Percentiles rank a stretch among this genome's conserved stretches.
phyloP scores from a whole-genome alignment of 768 basidiomycete species.

The Mrakia blollopis region DNA sequence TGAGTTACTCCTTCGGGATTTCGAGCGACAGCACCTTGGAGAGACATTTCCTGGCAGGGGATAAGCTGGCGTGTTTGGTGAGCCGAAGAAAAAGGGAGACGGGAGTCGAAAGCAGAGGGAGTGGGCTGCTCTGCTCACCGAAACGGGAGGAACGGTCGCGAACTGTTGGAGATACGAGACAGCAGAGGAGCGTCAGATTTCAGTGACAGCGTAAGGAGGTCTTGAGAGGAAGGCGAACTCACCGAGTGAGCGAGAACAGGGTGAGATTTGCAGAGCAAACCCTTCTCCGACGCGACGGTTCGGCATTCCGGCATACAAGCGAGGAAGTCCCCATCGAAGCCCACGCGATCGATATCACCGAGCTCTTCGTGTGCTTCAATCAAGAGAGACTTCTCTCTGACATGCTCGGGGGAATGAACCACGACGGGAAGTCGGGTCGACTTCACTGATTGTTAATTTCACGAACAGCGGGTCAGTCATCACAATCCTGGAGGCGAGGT shows the following conservation, averaged over 20 bases:
- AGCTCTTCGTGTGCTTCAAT: neutral
- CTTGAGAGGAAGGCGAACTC: neutral
- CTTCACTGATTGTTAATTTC: no score
- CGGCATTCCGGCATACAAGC: neutral
- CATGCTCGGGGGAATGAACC: neutral
- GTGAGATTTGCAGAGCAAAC: neutral
- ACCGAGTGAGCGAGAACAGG: constrained; percentile 1
- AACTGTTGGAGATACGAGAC: neutral
- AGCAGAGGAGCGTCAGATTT: neutral
- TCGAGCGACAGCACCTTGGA: neutral
- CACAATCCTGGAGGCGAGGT: no score
- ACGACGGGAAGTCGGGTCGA: neutral
- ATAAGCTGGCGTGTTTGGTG: neutral
- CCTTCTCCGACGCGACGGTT: neutral
- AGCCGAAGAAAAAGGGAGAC: neutral
- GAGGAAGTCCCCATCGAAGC: neutral
- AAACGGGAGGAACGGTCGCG: constrained; percentile 1
- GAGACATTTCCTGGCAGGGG: neutral
- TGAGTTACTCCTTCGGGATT: neutral
- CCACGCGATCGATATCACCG: neutral
- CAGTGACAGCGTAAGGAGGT: neutral
- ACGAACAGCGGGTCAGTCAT: no score
- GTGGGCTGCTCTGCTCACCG: neutral
- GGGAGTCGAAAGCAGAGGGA: neutral
- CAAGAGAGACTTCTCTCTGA: neutral